Conservation (phyloP, 441 rosid genomes). For the Geranium incanum region DNA sequence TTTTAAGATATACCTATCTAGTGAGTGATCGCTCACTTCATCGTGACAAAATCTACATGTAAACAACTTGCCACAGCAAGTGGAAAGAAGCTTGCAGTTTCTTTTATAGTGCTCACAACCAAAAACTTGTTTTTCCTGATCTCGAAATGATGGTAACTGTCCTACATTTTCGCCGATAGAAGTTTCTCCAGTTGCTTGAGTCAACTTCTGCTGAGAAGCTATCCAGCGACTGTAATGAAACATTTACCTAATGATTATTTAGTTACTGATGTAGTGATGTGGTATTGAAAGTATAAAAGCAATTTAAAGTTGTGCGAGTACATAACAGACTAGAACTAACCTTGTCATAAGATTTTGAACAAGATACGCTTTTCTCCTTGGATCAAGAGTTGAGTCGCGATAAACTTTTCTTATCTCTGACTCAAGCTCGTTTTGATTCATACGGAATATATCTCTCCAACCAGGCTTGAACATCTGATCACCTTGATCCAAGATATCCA, state of each 20-base stretch:
- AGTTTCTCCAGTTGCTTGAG: slow-evolving; percentile 42
- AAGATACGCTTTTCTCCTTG: slow-evolving; percentile 72
- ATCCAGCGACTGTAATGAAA: slow-evolving; percentile 69
- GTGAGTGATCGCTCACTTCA: slow-evolving; percentile 80
- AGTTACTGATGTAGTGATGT: not conserved
- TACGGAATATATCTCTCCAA: slow-evolving; percentile 97
- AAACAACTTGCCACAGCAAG: slow-evolving; percentile 78
- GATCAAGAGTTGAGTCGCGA: slow-evolving; percentile 72
- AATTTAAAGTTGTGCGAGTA: not conserved
- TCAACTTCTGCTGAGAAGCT: slow-evolving; percentile 64
- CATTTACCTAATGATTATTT: not conserved
- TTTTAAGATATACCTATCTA: slow-evolving; percentile 60
- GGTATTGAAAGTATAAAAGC: not conserved
- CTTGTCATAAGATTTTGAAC: slow-evolving; percentile 78
- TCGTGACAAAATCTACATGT: slow-evolving; percentile 93
- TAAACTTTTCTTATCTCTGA: slow-evolving; percentile 74
- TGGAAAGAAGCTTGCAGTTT: slow-evolving; percentile 82
- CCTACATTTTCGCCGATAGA: slow-evolving; percentile 53
- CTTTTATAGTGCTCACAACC: slow-evolving; percentile 96
- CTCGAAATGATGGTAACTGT: slow-evolving; percentile 59
- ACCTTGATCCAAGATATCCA: slow-evolving; percentile 55
- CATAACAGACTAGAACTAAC: slow-evolving; percentile 22
- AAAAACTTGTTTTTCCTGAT: slow-evolving; percentile 50
- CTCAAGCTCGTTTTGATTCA: slow-evolving; percentile 90
- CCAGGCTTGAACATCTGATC: slow-evolving; percentile 92